phyloP scores from a whole-genome alignment of 176 grass and related monocot species.

The Aegilops tauschii region DNA sequence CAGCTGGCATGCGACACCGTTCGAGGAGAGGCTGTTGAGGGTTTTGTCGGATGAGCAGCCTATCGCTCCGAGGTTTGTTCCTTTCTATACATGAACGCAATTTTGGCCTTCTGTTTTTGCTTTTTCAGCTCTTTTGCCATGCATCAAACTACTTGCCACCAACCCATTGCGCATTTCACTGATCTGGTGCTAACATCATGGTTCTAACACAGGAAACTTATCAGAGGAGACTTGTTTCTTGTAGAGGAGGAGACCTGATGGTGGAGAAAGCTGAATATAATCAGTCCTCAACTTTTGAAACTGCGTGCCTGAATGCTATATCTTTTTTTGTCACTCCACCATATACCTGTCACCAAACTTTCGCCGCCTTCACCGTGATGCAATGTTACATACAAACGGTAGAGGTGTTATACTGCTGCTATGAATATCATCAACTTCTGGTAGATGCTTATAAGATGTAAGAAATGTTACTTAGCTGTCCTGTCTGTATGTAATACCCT shows the following conservation, averaged over 20 bases:
- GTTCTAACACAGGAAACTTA: conserved; percentile 7
- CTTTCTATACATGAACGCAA: neutral
- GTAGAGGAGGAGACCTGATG: neutral
- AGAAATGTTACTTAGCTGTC: neutral
- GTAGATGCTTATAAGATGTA: neutral
- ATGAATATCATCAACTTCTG: neutral
- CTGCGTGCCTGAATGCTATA: too few relatives aligned
- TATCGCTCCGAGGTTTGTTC: conserved; percentile 42
- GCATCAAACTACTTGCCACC: neutral
- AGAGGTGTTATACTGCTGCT: neutral
- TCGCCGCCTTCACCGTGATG: neutral
- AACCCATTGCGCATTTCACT: neutral
- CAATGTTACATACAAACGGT: neutral
- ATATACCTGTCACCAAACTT: neutral
- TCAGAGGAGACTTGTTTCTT: conserved; percentile 14
- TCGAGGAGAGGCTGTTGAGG: conserved; percentile 75
- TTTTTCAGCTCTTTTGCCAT: neutral
- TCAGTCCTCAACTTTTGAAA: neutral
- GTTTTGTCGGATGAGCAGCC: conserved; percentile 59
- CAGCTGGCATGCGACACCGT: conserved; percentile 68
- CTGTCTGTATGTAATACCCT: neutral
- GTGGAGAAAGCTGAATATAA: neutral
- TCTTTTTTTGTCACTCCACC: too few relatives aligned
- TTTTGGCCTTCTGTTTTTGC: neutral
- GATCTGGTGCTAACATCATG: neutral